Conservation (phyloP, 2,329 filamentous ascomycete species). For the Aspergillus intermedius region DNA sequence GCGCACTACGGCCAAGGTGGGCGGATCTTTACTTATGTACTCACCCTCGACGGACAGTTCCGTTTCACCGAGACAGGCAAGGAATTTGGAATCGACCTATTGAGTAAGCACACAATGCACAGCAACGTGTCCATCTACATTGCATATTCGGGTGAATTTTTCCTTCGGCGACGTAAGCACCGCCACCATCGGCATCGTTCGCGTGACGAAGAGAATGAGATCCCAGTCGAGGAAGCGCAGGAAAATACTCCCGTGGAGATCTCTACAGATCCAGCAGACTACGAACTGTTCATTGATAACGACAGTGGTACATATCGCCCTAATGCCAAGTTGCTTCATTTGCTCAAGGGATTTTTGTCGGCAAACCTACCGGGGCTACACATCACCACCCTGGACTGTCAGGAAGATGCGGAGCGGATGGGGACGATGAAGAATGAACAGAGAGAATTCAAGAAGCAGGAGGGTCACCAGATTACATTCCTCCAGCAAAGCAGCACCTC, state of each 20-base stretch:
- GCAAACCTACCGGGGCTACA: constrained; percentile 71
- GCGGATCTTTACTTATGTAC: constrained; percentile 83
- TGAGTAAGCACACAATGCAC: constrained; percentile 97
- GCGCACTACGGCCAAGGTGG: constrained; percentile 80
- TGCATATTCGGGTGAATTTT: constrained; percentile 89
- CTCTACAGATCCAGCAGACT: constrained; percentile 53
- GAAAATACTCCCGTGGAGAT: constrained; percentile 38
- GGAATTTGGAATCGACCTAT: constrained; percentile 86
- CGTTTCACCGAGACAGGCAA: constrained; percentile 94
- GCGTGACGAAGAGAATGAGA: constrained; percentile 28
- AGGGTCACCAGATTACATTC: constrained; percentile 49
- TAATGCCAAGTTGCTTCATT: constrained; percentile 66
- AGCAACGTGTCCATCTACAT: constrained; percentile 87
- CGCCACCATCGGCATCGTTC: constrained; percentile 28
- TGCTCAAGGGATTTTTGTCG: constrained; percentile 64
- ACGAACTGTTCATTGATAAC: constrained; percentile 90
- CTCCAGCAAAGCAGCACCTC: constrained; percentile 45
- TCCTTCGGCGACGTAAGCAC: constrained; percentile 64
- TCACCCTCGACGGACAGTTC: constrained; percentile 78
- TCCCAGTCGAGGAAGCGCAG: constrained; percentile 21
- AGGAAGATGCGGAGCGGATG: constrained; percentile 64
- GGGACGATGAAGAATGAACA: constrained; percentile 70
- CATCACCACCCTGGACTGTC: constrained; percentile 67
- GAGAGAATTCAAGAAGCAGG: constrained; percentile 63
- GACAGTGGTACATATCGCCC: constrained; percentile 91